Conservation (phyloP, 768 basidiomycete species). For the Mycena leptocephala region DNA sequence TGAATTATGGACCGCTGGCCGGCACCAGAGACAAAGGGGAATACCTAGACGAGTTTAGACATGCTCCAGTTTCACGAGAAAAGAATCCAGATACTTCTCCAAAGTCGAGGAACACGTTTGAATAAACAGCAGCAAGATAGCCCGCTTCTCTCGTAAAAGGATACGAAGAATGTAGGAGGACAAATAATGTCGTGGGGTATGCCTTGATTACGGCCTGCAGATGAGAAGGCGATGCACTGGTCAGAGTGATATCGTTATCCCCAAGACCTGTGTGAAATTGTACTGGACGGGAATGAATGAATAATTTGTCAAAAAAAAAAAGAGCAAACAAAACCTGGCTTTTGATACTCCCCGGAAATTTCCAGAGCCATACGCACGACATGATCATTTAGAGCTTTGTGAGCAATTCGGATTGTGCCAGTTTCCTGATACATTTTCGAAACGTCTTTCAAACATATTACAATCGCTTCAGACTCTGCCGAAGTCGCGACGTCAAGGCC, state of each 20-base stretch:
- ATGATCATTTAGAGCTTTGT: slow-evolving; percentile 78
- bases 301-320: neutral
- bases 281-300: slow-evolving; percentile 59
- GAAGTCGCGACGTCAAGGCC: slow-evolving; percentile 70
- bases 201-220: slow-evolving; percentile 80
- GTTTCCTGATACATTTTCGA: slow-evolving; percentile 53
- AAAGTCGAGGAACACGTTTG: slow-evolving; percentile 86
- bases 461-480: slow-evolving; percentile 46
- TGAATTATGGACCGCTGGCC: slow-evolving; percentile 75
- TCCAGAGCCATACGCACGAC: slow-evolving; percentile 71
- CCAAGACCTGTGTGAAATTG: slow-evolving; percentile 91
- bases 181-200: slow-evolving; percentile 72
- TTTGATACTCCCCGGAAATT: slow-evolving; percentile 66
- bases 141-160: slow-evolving; percentile 86
- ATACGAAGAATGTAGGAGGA: slow-evolving; percentile 85
- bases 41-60: slow-evolving; percentile 60
- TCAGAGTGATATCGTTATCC: slow-evolving; percentile 78
- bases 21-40: slow-evolving; percentile 74
- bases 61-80: neutral
- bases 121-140: slow-evolving; percentile 80
- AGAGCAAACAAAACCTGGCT: slow-evolving; percentile 68
- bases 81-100: slow-evolving; percentile 66
- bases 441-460: slow-evolving; percentile 48
- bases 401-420: slow-evolving; percentile 65
- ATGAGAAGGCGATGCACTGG: slow-evolving; percentile 73